Evolutionary conservation across 2,329 filamentous ascomycete genomes (phyloP), one percentile per base, ranked within the genome.

Genomic region (Alternaria gaisen): DNA sequence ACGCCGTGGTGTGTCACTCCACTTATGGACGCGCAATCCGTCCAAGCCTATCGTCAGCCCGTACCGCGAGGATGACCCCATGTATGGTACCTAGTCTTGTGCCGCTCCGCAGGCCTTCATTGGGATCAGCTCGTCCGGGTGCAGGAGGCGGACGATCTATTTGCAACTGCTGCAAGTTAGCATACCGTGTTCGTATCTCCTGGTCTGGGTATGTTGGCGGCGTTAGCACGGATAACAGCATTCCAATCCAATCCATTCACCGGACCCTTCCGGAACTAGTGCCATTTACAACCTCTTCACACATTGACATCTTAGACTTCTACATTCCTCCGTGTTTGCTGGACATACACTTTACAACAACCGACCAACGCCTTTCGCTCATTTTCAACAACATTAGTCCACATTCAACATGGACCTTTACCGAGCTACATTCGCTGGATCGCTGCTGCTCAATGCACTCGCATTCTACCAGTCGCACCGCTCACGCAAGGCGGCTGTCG

Each of bases 381-480:
- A 50, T 46, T 24, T 44, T 41, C 43, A 59, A 54, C 47, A 57
- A 36, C 34, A 34, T 22, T 30, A 46, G 41, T 56, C 51, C 46
- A 32, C 53, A 46, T 48, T 61, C 54, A 72, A 55, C 60, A 75
- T 75, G 71, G 71, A 76, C 61, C 72, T 76, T 36, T 76, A 76
- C 44, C 62, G 65, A 52, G 64, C 65, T 26, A 76, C 74, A 5
- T 76, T 76, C 44, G 69, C 61, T 30, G 69, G 66, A 5, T 69
- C 70, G 32, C 40, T 76, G 24, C 51, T 74, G 42, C 62, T 76
- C 14, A 76, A 76, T 58, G 66, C 65, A 41, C 46, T 72, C 16
- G 67, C 69, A 7, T 62, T 76, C 18, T 66, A 71, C 41, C 72
- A 72, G 10, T 69, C 72, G 7, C 70, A 75, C 32, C 72, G 69